Evolutionary conservation across 2,329 filamentous ascomycete genomes (phyloP).

Genomic region (Escovopsis sp.): DNA sequence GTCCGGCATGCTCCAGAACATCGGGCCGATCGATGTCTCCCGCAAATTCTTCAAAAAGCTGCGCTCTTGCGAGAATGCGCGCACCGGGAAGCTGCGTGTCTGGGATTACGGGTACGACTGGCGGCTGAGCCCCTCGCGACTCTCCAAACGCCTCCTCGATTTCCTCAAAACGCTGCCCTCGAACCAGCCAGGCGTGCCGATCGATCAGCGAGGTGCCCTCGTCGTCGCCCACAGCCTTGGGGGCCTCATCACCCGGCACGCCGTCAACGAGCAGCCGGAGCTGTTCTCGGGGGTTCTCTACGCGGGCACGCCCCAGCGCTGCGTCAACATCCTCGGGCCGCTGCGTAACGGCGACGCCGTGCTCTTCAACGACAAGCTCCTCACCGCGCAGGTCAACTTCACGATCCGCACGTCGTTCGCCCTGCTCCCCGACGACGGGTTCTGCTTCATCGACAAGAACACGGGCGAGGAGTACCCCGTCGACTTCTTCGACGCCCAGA

Average conservation of each 20-base stretch:
- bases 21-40: constrained; percentile 83
- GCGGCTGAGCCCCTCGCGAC: constrained; percentile 66
- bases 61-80: constrained; percentile 56
- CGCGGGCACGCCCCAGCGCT: constrained; percentile 70
- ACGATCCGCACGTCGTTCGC: constrained; percentile 75
- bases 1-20: constrained; percentile 78
- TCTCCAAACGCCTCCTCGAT: constrained; percentile 54
- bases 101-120: constrained; percentile 95
- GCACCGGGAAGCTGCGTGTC: constrained; percentile 55
- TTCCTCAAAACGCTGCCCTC: constrained; percentile 63
- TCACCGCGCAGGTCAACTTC: constrained; percentile 89
- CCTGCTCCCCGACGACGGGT: constrained; percentile 72
- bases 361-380: constrained; percentile 70
- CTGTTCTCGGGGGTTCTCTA: constrained; percentile 78
- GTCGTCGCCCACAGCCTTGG: constrained; percentile 81
- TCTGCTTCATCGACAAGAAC: constrained; percentile 71
- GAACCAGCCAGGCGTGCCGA: constrained; percentile 43
- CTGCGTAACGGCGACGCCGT: constrained; percentile 87
- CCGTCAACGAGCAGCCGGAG: constrained; percentile 70
- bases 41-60: constrained; percentile 67
- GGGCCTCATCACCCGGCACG: constrained; percentile 75
- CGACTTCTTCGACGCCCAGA: constrained; percentile 66
- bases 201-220: constrained; percentile 49
- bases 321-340: constrained; percentile 82
- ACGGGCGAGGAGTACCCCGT: constrained; percentile 69